Percentiles rank a stretch among this genome's conserved stretches.
Evolutionary conservation across 345 rosid genomes (phyloP).

Genomic region (Ceriops zippeliana): DNA sequence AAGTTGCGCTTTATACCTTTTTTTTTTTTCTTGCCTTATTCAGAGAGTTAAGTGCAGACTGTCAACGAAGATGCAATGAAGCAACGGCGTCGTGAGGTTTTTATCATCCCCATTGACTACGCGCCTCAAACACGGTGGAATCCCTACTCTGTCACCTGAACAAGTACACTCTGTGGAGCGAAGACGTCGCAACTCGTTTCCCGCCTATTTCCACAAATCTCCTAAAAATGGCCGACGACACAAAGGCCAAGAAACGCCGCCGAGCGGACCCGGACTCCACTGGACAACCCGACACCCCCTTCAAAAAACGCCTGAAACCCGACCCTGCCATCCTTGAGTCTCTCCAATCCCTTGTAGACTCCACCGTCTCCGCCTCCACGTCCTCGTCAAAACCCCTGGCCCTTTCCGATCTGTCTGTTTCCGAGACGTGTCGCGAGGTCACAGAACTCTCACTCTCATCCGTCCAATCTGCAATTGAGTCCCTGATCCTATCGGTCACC

Average conservation of each 20-base stretch:
- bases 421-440: constrained; percentile 76
- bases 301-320: constrained; percentile 58
- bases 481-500: constrained; percentile 60
- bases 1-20: no score
- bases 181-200: not conserved
- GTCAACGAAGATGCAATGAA: no score
- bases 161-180: no score
- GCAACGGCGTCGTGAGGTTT: no score
- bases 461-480: constrained; percentile 74
- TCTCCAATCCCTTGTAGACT: constrained; percentile 37
- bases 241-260: constrained; percentile 62
- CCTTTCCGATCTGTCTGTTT: constrained; percentile 76
- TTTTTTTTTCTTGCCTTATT: no score
- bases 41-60: no score
- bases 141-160: no score
- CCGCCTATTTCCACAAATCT: not conserved
- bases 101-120: no score
- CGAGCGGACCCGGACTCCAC: constrained; percentile 41
- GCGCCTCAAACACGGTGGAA: no score
- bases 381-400: constrained; percentile 59
- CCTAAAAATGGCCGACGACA: constrained; percentile 16
- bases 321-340: constrained; percentile 54
- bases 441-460: constrained; percentile 77
- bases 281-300: constrained; percentile 51
- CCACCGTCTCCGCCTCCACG: constrained; percentile 33